Base-by-base conservation (phyloP, 805 yeast species). In the Starmerella bombi region DNA sequence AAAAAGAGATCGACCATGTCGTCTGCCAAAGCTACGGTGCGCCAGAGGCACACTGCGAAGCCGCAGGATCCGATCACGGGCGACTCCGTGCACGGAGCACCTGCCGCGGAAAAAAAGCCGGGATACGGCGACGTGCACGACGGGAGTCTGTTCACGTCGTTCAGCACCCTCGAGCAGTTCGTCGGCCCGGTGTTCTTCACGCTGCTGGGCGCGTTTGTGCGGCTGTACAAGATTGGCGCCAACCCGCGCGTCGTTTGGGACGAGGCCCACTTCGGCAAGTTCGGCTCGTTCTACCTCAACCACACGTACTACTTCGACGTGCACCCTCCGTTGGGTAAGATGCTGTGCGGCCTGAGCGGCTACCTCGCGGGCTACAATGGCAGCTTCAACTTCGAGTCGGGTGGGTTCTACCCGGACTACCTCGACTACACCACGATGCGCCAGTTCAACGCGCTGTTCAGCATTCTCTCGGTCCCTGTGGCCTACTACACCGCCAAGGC, bases 301-400 rank as follows among this genome's bases (percentile, higher is more conserved):
- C 71, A 94, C 47, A 80, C 94, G 0, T 91, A 82, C 60, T 91
- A 84, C 60, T 91, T 91, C 56, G 99, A 91, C 62, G 75, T 91
- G 38, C 99, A 91, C 63, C 99, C 99, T 8, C 99, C 99, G 18
- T 83, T 91, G 61, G 98, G 94, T 40, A 91, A 91, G 60, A 68
- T 91, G 59, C 67, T 86, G 50, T 83, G 88, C 61, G 97, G 97
- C 0, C 70, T 77, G 43, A 83, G 79, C 30, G 99, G 98, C 32
- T 84, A 78, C 69, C 53, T 91, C 19, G 75, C 79, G 38, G 95
- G 96, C 3, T 91, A 83, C 59, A 76, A 80, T 55, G 99, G 99
- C n/a, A 60, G 71, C 10, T 91, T 85, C 69, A 83, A 85, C 60
- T 91, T 88, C 54, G 94, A 85, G 47, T 75, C 71, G 60, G 96